These are phyloP conservation scores for Inga oerstediana DNA, from an alignment of 306 rosid genomes.

Conservation along the genomic window DNA sequence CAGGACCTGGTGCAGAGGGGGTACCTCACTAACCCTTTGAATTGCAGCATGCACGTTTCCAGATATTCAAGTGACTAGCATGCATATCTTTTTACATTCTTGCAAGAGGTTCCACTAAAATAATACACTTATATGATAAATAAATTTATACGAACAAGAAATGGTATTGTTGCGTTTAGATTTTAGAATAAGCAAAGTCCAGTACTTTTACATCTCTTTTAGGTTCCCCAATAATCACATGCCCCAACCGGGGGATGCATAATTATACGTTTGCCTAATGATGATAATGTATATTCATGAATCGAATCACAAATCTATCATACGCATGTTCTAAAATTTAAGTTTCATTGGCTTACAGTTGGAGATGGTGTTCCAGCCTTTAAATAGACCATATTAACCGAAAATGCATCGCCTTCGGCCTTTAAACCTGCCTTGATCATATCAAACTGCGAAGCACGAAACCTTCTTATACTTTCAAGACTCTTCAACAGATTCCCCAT, in stretches of 20 bases:
- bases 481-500: constrained; percentile 91
- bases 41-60: not conserved
- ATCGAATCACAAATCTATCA: constrained; percentile 9
- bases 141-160: not conserved
- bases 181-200: not conserved
- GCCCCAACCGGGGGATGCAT: not conserved
- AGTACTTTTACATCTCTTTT: not conserved
- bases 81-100: not conserved
- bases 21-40: not conserved
- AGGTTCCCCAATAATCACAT: not conserved
- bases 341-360: constrained; percentile 56
- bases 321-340: not conserved
- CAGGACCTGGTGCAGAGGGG: not conserved
- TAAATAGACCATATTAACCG: constrained; percentile 81
- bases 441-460: constrained; percentile 82
- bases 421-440: constrained; percentile 80
- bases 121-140: not conserved
- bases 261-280: not conserved
- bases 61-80: not conserved
- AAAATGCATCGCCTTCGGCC: constrained; percentile 80
- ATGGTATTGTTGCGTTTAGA: not conserved
- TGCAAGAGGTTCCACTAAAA: not conserved
- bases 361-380: constrained; percentile 94
- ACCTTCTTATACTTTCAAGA: constrained; percentile 76
- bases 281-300: constrained; percentile 7